phyloP scores from a whole-genome alignment of 495 filamentous ascomycete genomes.

The Pseudoneurospora amorphoporcata region DNA sequence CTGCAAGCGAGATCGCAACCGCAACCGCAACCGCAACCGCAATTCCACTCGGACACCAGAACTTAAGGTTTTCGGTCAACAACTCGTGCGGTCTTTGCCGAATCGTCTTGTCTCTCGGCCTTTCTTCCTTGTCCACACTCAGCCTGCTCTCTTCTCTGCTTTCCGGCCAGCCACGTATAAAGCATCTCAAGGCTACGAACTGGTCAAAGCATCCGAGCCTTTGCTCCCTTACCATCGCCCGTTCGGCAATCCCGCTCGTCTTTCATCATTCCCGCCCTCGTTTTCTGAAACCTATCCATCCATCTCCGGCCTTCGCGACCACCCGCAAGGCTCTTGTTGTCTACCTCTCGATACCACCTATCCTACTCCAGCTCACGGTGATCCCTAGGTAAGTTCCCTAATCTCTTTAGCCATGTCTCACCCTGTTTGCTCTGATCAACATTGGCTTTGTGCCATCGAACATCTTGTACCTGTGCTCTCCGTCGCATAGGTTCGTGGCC shows the following conservation, averaged over 20 bases:
- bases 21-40: not conserved
- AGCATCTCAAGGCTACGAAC: not conserved
- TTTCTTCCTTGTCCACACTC: slow-evolving; percentile 9
- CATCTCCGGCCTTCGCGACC: not conserved
- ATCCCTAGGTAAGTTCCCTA: not conserved
- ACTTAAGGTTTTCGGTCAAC: not conserved
- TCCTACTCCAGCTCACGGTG: not conserved
- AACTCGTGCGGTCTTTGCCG: not conserved
- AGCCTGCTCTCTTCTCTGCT: not conserved
- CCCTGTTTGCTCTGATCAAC: not conserved
- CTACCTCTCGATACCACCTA: not conserved
- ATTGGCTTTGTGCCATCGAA: not conserved
- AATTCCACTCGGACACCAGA: not conserved
- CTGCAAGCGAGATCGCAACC: not conserved
- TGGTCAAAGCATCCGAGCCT: not conserved
- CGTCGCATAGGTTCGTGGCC: not conserved
- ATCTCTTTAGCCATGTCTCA: not conserved
- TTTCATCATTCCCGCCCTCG: not conserved
- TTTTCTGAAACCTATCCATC: not conserved
- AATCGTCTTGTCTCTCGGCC: not conserved
- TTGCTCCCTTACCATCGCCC: not conserved
- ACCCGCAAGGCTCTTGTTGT: not conserved
- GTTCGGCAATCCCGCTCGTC: not conserved
- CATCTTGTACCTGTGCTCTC: not conserved
- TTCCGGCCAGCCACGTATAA: not conserved